Percentiles rank a stretch among this genome's conserved stretches.
Conservation (phyloP, 2,329 filamentous ascomycete genomes). For the Pseudogymnoascus sp. region DNA sequence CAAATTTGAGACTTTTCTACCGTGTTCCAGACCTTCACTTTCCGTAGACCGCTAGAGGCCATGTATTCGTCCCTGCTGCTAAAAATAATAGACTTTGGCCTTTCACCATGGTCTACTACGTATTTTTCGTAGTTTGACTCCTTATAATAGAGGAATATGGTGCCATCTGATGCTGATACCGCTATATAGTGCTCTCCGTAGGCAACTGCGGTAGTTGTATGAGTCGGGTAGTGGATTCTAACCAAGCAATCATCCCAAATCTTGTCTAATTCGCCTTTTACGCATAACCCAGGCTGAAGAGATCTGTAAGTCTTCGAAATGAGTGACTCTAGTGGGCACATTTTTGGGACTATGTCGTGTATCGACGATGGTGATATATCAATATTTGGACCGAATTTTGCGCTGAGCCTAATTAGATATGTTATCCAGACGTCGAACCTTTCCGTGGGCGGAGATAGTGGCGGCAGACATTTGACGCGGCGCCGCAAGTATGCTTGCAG, state of each 20-base stretch:
- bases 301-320: constrained; percentile 18
- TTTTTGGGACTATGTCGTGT: constrained; percentile 26
- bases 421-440: constrained; percentile 27
- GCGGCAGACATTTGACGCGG: background rate
- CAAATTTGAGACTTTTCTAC: constrained; percentile 14
- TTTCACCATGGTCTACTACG: constrained; percentile 22
- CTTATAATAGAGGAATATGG: constrained; percentile 26
- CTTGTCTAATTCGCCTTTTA: constrained; percentile 20
- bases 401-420: constrained; percentile 28
- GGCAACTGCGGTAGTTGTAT: constrained; percentile 21
- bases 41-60: constrained; percentile 18
- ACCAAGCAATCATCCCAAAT: constrained; percentile 31
- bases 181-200: constrained; percentile 26
- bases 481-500: constrained; percentile 25
- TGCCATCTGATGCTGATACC: constrained; percentile 26
- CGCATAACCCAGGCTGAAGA: constrained; percentile 10
- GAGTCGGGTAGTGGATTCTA: constrained; percentile 25
- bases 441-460: constrained; percentile 14
- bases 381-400: constrained; percentile 28
- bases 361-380: constrained; percentile 29
- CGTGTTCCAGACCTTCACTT: constrained; percentile 21
- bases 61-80: constrained; percentile 21
- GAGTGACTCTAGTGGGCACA: constrained; percentile 29
- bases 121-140: constrained; percentile 18
- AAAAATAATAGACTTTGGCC: constrained; percentile 23